Evolutionary conservation across 495 filamentous ascomycete species (phyloP).

Genomic region (Platismatia glauca): DNA sequence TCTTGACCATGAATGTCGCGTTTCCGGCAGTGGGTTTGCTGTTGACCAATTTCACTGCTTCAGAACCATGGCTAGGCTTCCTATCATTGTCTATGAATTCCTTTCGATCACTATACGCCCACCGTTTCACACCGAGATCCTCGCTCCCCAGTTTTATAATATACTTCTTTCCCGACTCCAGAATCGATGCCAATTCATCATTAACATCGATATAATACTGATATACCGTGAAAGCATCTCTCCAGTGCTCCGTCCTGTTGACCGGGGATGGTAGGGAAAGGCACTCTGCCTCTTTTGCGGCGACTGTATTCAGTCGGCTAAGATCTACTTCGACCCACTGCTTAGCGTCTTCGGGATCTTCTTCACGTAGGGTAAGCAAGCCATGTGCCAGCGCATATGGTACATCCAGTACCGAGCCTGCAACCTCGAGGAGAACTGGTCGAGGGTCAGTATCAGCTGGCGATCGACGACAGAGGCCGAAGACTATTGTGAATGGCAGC

Average conservation of each 20-base stretch:
- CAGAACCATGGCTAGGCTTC: neutral
- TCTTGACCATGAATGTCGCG: neutral
- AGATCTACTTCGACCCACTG: slow-evolving; percentile 19
- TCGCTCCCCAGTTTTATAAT: neutral
- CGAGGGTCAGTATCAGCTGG: neutral
- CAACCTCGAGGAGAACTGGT: neutral
- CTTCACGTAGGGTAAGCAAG: slow-evolving; percentile 18
- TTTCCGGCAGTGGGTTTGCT: neutral
- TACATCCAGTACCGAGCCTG: neutral
- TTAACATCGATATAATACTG: neutral
- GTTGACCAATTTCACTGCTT: neutral
- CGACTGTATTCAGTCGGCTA: slow-evolving; percentile 12
- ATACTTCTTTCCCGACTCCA: neutral
- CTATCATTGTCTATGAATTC: neutral
- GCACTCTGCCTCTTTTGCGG: slow-evolving; percentile 20
- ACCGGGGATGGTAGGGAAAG: slow-evolving; percentile 10
- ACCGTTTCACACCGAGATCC: neutral
- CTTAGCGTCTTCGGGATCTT: slow-evolving; percentile 18
- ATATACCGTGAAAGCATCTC: neutral
- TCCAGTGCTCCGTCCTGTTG: neutral
- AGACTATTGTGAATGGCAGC: neutral
- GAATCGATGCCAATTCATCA: neutral
- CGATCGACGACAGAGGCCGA: neutral
- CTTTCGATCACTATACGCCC: neutral
- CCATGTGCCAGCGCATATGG: neutral